These are phyloP conservation scores for Penicilliopsis zonata DNA, from an alignment of 495 filamentous ascomycete genomes.

Conservation along the genomic window DNA sequence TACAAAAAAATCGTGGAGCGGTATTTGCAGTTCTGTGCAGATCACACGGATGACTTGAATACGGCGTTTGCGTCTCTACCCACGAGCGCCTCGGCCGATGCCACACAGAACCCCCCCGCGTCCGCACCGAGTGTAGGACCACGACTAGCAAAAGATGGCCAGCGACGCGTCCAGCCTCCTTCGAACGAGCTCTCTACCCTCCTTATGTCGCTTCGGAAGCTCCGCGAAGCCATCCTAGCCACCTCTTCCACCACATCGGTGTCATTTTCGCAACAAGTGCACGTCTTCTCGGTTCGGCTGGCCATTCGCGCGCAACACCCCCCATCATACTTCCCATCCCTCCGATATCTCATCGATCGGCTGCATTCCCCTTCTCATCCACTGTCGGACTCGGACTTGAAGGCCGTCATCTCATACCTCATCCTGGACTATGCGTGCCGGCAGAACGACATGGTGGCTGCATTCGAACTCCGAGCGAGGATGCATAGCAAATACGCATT, in stretches of 20 bases:
- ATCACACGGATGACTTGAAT: constrained; percentile 55
- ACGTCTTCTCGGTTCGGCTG: constrained; percentile 71
- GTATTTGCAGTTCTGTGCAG: constrained; percentile 79
- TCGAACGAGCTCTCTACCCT: constrained; percentile 45
- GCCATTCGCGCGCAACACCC: constrained; percentile 66
- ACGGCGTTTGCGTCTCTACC: constrained; percentile 58
- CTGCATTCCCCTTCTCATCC: constrained; percentile 51
- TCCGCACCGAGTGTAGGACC: constrained; percentile 12
- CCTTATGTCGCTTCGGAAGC: constrained; percentile 71
- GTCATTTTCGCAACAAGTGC: constrained; percentile 55
- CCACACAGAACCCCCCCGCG: constrained; percentile 28
- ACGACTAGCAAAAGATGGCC: constrained; percentile 10
- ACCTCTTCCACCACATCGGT: constrained; percentile 52
- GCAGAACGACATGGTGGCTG: constrained; percentile 59
- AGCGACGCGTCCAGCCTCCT: constrained; percentile 18
- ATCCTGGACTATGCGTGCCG: constrained; percentile 85
- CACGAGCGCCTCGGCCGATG: constrained; percentile 26
- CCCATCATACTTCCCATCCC: constrained; percentile 82
- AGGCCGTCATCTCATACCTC: constrained; percentile 67
- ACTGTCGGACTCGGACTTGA: constrained; percentile 53
- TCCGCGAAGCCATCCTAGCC: constrained; percentile 66
- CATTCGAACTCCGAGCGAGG: constrained; percentile 46
- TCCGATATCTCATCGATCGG: constrained; percentile 60
- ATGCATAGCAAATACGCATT: constrained; percentile 39
- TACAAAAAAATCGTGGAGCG: constrained; percentile 74